These are phyloP conservation scores for Fomitopsis palustris DNA, from an alignment of 1,284 basidiomycete genomes.

Conservation along the genomic window DNA sequence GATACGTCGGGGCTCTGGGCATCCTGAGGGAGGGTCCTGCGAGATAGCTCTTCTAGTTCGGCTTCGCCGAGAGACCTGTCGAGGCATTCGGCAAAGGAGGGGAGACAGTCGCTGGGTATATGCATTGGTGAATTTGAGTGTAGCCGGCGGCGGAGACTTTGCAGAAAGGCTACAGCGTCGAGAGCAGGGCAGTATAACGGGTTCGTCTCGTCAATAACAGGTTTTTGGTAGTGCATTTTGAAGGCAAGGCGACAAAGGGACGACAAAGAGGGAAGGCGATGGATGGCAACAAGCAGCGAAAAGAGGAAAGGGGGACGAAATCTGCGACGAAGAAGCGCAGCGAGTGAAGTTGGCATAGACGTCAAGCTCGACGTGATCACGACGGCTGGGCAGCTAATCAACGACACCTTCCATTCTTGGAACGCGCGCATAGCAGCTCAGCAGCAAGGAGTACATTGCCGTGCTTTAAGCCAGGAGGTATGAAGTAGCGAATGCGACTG, in stretches of 20 bases:
- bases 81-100: slow-evolving; percentile 34
- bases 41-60: slow-evolving; percentile 19
- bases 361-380: not conserved
- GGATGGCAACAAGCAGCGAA: not conserved
- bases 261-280: not conserved
- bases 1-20: not conserved
- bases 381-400: not conserved
- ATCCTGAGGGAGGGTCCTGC: slow-evolving; percentile 5
- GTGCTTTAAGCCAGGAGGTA: no score
- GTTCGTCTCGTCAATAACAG: slow-evolving; percentile 20
- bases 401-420: not conserved
- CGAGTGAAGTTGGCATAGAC: not conserved
- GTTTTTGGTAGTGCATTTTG: slow-evolving; percentile 3
- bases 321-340: not conserved
- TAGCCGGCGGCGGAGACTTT: slow-evolving; percentile 29
- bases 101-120: slow-evolving; percentile 19
- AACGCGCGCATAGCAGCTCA: not conserved
- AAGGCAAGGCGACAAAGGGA: not conserved
- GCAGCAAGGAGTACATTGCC: no score
- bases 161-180: slow-evolving; percentile 38
- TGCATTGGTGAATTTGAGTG: slow-evolving; percentile 7
- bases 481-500: no score
- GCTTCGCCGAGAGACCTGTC: slow-evolving; percentile 29
- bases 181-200: slow-evolving; percentile 35
- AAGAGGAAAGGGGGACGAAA: not conserved